These are phyloP conservation scores for Triangularia setosa DNA, from an alignment of 2,329 filamentous ascomycete genomes.

Conservation along the genomic window DNA sequence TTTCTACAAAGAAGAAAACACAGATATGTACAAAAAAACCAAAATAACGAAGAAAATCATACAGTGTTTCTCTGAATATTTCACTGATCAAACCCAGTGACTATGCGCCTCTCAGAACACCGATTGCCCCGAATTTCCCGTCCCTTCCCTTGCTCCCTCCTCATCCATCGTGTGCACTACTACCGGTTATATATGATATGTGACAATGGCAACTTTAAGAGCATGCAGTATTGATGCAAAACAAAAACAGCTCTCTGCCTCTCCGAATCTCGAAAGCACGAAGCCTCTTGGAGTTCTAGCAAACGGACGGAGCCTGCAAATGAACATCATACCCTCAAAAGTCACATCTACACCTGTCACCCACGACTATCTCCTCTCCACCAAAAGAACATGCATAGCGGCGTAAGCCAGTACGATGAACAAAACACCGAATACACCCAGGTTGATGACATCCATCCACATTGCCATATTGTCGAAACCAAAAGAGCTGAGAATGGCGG, in stretches of 20 bases:
- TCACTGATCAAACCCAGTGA: neutral
- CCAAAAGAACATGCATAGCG: conserved; percentile 88
- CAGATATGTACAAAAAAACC: neutral
- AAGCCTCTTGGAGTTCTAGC: neutral
- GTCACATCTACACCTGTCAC: conserved; percentile 6
- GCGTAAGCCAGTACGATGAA: conserved; percentile 86
- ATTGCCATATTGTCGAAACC: conserved; percentile 86
- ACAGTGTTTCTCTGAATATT: neutral
- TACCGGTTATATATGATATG: neutral
- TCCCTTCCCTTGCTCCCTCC: neutral
- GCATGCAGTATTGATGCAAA: neutral
- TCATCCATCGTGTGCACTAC: neutral
- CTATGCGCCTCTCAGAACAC: neutral
- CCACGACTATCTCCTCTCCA: conserved; percentile 69
- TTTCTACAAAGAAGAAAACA: neutral
- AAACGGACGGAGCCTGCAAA: neutral
- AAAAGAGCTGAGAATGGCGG: conserved; percentile 89
- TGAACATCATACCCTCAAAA: neutral
- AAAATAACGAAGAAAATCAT: neutral
- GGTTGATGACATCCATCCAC: conserved; percentile 77
- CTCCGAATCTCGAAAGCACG: neutral
- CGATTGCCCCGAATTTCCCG: neutral
- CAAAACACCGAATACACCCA: conserved; percentile 74
- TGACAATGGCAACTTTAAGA: neutral
- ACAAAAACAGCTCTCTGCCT: conserved; percentile 1